These are phyloP conservation scores for Spathaspora boniae DNA, from an alignment of 805 yeast species.

Conservation along the genomic window DNA sequence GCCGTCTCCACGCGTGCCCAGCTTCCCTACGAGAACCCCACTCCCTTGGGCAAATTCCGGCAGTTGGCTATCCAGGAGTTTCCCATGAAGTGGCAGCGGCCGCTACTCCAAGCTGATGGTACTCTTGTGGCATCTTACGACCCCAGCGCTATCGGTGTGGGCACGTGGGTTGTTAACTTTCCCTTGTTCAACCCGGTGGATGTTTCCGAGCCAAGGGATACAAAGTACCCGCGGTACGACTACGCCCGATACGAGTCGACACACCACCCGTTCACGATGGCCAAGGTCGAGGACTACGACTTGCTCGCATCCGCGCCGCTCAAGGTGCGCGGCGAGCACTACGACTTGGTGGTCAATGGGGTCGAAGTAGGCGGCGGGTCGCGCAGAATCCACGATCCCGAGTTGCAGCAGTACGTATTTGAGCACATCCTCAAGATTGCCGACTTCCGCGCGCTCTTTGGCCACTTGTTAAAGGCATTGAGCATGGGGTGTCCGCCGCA, in stretches of 20 bases:
- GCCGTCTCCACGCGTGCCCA: conserved; percentile 74
- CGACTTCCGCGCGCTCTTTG: conserved; percentile 65
- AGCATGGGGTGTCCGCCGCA: conserved; percentile 97
- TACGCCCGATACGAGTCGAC: conserved; percentile 55
- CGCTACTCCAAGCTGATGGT: conserved; percentile 16
- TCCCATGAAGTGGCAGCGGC: conserved; percentile 51
- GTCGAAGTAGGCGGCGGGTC: conserved; percentile 98
- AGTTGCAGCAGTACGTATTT: conserved; percentile 71
- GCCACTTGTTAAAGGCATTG: conserved; percentile 80
- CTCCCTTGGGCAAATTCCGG: conserved; percentile 85
- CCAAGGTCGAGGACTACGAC: conserved; percentile 63
- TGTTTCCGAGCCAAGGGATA: conserved; percentile 8
- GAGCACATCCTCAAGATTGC: conserved; percentile 56
- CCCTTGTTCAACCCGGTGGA: conserved; percentile 86
- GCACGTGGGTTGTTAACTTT: conserved; percentile 86
- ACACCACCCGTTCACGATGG: conserved; percentile 98
- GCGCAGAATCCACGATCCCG: conserved; percentile 86
- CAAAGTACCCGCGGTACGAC: conserved; percentile 62
- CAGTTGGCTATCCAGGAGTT: conserved; percentile 62
- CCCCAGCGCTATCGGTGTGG: conserved; percentile 46
- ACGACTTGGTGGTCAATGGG: conserved; percentile 91
- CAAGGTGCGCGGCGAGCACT: conserved; percentile 80
- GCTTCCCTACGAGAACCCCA: conserved; percentile 84
- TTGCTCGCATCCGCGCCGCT: conserved; percentile 53
- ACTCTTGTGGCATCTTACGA: conserved; percentile 14